These are phyloP conservation scores for Neospermospora avenae DNA, from an alignment of 2,329 filamentous ascomycete species.

Conservation along the genomic window DNA sequence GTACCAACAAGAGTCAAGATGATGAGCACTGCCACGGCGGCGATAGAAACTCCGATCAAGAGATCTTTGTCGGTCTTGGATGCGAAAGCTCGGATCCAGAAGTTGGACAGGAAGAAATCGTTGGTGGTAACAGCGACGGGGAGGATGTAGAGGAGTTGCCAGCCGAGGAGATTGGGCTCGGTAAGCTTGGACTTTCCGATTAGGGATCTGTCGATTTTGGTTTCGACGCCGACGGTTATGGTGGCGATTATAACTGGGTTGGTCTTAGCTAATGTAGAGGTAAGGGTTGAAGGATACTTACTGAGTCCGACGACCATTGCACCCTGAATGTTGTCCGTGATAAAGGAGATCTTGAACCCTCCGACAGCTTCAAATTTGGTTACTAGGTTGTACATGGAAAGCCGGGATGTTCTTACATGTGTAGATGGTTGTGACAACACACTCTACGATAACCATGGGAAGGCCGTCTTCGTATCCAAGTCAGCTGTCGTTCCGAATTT, in stretches of 20 bases:
- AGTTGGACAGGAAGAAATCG: conserved; percentile 81
- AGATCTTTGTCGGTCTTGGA: conserved; percentile 76
- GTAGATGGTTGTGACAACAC: conserved; percentile 75
- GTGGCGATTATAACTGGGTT: conserved; percentile 63
- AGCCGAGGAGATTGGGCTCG: conserved; percentile 69
- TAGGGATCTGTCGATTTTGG: conserved; percentile 65
- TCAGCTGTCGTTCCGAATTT: not conserved
- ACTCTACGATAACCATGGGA: conserved; percentile 74
- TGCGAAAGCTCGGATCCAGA: conserved; percentile 82
- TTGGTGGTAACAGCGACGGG: conserved; percentile 79
- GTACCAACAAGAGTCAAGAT: conserved; percentile 71
- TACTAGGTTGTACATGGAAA: not conserved
- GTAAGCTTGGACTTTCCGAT: conserved; percentile 67
- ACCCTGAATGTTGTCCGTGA: conserved; percentile 80
- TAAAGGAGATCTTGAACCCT: conserved; percentile 79
- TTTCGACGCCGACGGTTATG: conserved; percentile 74
- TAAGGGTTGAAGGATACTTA: conserved; percentile 12
- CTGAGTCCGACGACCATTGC: conserved; percentile 70
- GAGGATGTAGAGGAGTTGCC: conserved; percentile 83
- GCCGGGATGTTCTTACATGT: conserved; percentile 54
- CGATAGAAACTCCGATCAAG: conserved; percentile 69
- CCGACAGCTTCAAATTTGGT: conserved; percentile 57
- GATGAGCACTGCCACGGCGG: conserved; percentile 60
- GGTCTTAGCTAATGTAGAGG: not conserved
- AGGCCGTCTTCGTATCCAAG: conserved; percentile 49